Evolutionary conservation across 2,329 filamentous ascomycete species (phyloP), one percentile per base, ranked within the genome.

Genomic region (Rhinocladiella similis): DNA sequence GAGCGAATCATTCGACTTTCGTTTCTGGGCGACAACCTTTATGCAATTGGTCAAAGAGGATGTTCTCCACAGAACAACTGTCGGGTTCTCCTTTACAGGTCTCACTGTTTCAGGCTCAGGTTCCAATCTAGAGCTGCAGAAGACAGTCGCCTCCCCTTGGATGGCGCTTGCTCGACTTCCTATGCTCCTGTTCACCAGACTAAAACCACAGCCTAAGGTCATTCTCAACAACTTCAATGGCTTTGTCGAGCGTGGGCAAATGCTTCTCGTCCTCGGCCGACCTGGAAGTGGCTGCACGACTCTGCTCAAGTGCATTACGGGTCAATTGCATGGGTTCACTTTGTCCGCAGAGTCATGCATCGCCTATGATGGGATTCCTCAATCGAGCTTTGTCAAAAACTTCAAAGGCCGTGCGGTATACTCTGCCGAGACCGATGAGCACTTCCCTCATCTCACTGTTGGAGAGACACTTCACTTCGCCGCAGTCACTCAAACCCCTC

Each of bases 241-340:
- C 6, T 67, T 79, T 0, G 66, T 84, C 49, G 77, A 76, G 55
- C 75, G 72, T 53, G 80, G 81, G 0, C 50, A 60, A 36, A 88
- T 89, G 86, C 72, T 89, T 1, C 73, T 89, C 0, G 86, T 89
- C 0, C 75, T 89, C 0, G 87, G 87, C 2, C 78, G 85, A 0
- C 87, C 87, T 0, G 87, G 86, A 0, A 79, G 84, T 2, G 86
- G 86, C 27, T 90, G 88, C 67, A 51, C 88, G n/a, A 95, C 90
- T 1, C 86, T 94, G 62, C 78, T 95, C 53, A 95, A 94, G 76
- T 89, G 89, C 0, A 83, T 95, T 63, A 83, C 89, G 6, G 90
- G 90, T 59, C 90, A 94, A 72, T 89, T 88, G 22, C 87, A 91
- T 63, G 90, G 90, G 48, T 36, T 54, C 18, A 42, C 12, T 10